Base-by-base conservation (phyloP, 768 basidiomycete genomes). In the Hypsizygus marmoreus region DNA sequence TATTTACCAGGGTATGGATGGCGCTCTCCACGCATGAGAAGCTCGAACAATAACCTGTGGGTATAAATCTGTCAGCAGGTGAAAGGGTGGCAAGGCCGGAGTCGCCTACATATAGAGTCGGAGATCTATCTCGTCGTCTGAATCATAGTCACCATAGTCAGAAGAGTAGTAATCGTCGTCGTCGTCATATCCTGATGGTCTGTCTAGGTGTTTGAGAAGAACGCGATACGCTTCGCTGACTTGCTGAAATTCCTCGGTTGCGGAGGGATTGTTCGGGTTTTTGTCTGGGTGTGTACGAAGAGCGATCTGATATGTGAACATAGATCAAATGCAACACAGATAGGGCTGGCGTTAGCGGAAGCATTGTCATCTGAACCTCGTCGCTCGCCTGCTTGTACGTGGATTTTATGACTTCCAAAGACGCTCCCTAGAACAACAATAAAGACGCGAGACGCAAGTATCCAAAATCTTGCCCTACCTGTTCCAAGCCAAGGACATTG, bases 261-360 rank as follows among this genome's bases (percentile, higher is more conserved):
- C 87, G 53, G 74, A 69, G 30, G 73, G 74, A 53, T 88, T 79
- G 31, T 75, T 75, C 0, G 74, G 81, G 47, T 88, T 88, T 68
- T 88, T 89, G 67, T 88, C 88, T 6, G 88, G 87, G 65, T 90
- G 88, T 0, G 80, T 84, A 14, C 73, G 73, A 17, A 88, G 68
- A 4, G 86, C 86, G 42, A 82, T 68, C 81, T 86, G 43, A 37
- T 25, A 23, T 17, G 43, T 45, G 28, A 17, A 42, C 39, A 37
- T 20, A 11, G 49, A 24, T 44, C 10, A 20, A 14, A 17, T 39
- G 22, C 23, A 22, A 26, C n/a, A n/a, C n/a, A n/a, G n/a, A n/a
- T n/a, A n/a, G n/a, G n/a, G n/a, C n/a, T n/a, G n/a, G n/a, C n/a
- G n/a, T n/a, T n/a, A n/a, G n/a, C n/a, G n/a, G n/a, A n/a, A n/a